Base-by-base conservation (phyloP, 2,329 filamentous ascomycete genomes). In the Clonostachys sp. region DNA sequence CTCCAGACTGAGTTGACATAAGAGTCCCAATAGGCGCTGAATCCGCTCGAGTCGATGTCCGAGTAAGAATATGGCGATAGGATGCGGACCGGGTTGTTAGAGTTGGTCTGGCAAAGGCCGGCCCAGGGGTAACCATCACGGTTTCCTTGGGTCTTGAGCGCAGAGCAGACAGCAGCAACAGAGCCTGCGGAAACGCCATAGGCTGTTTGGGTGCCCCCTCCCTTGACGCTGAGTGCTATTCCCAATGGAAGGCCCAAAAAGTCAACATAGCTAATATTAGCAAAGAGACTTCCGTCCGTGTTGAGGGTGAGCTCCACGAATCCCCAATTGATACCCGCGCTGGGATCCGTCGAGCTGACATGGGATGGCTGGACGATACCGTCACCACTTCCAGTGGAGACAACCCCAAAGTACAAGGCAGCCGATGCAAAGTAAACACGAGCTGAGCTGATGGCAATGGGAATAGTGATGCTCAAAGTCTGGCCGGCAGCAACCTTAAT, bases 261-360 rank as follows among this genome's bases (percentile, higher is more conserved):
- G 68, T 91, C 87, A 46, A 91, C 88, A 61, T 86, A 85, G 51
- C 75, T 81, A 56, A 91, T 83, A 55, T 87, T 87, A 55, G 79
- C 81, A 58, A 80, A 88, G 6, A 87, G 66, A 62, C 86, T 73
- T 34, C 61, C 57, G 36, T 64, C 56, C 62, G 86, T 86, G 65
- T 77, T 18, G 34, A 42, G 86, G 14, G 83, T 86, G 56, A 87
- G 83, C 64, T 89, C 85, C 66, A 76, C 81, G 59, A 88, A 89
- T 30, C 74, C 77, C 84, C 84, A 89, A 49, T 73, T 66, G 42
- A 77, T 66, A 36, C 76, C 67, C 59, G 82, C 81, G 61, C 87
- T 88, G 3, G 74, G 64, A 57, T 89, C 85, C 0, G 73, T 62
- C 0, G 73, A 62, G 62, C 91, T 91, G 34, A 80, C 85, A 20